These are phyloP conservation scores for Vitis labrusca DNA, from an alignment of 164 flowering plant species.

Conservation along the genomic window DNA sequence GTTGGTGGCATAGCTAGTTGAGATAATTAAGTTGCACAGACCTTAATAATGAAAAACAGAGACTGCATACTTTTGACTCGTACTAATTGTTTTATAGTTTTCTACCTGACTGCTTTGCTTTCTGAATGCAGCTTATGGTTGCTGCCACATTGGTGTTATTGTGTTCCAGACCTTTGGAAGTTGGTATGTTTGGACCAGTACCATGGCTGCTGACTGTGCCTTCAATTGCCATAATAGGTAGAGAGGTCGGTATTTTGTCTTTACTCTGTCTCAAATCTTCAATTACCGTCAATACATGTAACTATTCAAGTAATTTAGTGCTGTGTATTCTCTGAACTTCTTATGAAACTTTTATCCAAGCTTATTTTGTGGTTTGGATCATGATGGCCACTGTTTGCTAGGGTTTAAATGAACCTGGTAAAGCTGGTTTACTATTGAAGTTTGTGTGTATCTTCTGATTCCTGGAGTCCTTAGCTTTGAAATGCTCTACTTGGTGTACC, in stretches of 20 bases:
- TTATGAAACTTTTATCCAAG: too few relatives aligned
- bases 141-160: conserved; percentile 88
- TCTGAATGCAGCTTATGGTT: conserved; percentile 89
- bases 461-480: too few relatives aligned
- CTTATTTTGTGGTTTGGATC: too few relatives aligned
- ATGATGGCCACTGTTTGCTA: too few relatives aligned
- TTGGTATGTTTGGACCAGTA: conserved; percentile 50
- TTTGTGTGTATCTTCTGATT: too few relatives aligned
- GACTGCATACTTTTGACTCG: not conserved
- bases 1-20: not conserved
- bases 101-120: conserved; percentile 19
- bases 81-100: not conserved
- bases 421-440: too few relatives aligned
- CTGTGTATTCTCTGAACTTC: too few relatives aligned
- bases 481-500: too few relatives aligned
- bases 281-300: too few relatives aligned
- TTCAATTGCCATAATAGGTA: conserved; percentile 86
- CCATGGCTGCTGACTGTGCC: conserved; percentile 89
- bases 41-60: not conserved
- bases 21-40: not conserved
- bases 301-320: too few relatives aligned
- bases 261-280: too few relatives aligned
- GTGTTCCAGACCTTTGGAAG: conserved; percentile 72
- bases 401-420: too few relatives aligned
- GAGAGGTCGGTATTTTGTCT: conserved; percentile 59